Base-by-base conservation (phyloP, 495 filamentous ascomycete genomes). In the Xylaria venustula region DNA sequence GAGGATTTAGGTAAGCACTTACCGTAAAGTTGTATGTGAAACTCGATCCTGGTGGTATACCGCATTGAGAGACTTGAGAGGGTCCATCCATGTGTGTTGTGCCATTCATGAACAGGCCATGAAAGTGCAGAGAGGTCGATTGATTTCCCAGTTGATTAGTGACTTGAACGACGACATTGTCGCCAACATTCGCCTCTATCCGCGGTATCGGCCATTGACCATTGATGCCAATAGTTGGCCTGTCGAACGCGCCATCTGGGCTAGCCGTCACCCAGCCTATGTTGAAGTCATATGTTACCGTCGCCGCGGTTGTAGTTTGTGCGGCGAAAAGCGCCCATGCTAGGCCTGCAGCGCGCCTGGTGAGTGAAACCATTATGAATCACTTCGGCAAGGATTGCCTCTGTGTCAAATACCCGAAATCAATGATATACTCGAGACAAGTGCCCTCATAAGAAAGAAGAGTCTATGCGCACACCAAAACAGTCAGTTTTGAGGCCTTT, bases 11-110 rank as follows among this genome's bases (percentile, higher is more conserved):
- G 9, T 49, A 32, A 34, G 2, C 14, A 69, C 79, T 69, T 70
- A 91, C 87, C 7, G 86, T 90, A 69, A 93, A 93, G 67, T 92
- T 86, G 67, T 93, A 92, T 6, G 81, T 89, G 48, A 92, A 83
- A 23, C 77, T 82, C 25, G 73, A 68, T 8, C 88, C 90, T 0
- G 89, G 87, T 8, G 79, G 71, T 42, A 91, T 79, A 1, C 83
- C 71, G 58, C 89, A 92, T 65, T 92, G 90, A 0, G 88, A 85
- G 9, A 86, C 82, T 45, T 83, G 80, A 3, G 82, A 71, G 3
- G 89, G 80, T 0, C 90, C 90, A 63, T 93, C 90, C 90, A 93
- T 93, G 36, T 86, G 77, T 12, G 81, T 85, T 2, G 85, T 86
- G 14, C 83, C 83, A 69, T 88, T 89, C 76, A 88, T 85, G 71